Evolutionary conservation across 148 eudicot genomes (phyloP), one percentile per base, ranked within the genome.

Genomic region (Polygonum aviculare): DNA sequence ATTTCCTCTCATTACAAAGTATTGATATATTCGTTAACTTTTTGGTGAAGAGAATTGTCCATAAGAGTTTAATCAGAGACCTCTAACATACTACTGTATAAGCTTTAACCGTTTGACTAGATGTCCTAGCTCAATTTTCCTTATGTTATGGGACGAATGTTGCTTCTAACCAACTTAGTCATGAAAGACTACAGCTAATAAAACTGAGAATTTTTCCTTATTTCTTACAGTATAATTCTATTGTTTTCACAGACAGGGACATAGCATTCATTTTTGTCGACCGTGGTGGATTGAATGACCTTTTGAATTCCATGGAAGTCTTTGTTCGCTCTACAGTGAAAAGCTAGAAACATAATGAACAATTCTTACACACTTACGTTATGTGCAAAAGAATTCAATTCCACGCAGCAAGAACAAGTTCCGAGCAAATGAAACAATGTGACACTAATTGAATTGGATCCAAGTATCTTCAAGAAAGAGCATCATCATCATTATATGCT

Each of bases 61-160:
- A 26, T 26, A 26, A 26, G 31, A 26, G 31, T 26, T 26, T 26
- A 26, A 26, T 26, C 31, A 26, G 31, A 26, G 31, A 26, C 1
- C 31, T 26, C 31, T 26, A 26, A 26, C 31, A 26, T 26, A 26
- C 31, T 26, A 26, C 31, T 26, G 31, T 26, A 26, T 26, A 26
- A 26, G 31, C 31, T 26, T 26, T 26, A 26, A 26, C 31, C 31
- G 31, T 26, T 26, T 26, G 31, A 26, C 31, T 26, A 26, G 31
- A 26, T 26, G 31, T 26, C 31, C 31, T 26, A 26, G 31, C 31
- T 26, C 31, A 84, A 88, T 82, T 86, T 91, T 77, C 72, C 98
- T 97, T 41, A 88, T 80, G 80, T 91, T 86, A 36, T 93, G 98
- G 97, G 98, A 91, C 79, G 90, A 91, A 80, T 76, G 81, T 7